Conservation (phyloP, 192 early-diverging fungal species). For the Entrophospora sp. region DNA sequence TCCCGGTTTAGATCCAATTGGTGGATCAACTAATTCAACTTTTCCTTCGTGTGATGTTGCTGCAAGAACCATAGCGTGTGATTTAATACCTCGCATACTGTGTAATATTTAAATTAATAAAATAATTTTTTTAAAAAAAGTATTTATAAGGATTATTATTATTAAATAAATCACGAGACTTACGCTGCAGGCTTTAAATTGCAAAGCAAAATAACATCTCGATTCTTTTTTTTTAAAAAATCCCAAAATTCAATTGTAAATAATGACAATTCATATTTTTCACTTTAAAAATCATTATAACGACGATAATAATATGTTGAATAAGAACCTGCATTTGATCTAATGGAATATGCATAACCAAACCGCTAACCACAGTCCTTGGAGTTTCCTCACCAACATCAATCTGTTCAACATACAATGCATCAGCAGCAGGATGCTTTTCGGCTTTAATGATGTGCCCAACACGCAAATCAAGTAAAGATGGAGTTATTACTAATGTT, state of each 20-base stretch:
- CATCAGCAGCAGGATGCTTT: slow-evolving; percentile 93
- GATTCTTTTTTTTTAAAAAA: too few relatives aligned
- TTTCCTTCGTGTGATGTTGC: slow-evolving; percentile 78
- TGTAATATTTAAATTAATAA: neutral
- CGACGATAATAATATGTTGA: slow-evolving; percentile 52
- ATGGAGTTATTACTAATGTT: slow-evolving; percentile 47
- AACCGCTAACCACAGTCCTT: slow-evolving; percentile 83
- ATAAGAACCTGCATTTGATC: slow-evolving; percentile 74
- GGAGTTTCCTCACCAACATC: slow-evolving; percentile 80
- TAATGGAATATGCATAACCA: slow-evolving; percentile 85
- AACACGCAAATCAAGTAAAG: slow-evolving; percentile 89
- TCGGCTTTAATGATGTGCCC: slow-evolving; percentile 74
- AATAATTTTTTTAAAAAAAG: neutral
- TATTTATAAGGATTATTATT: too few relatives aligned
- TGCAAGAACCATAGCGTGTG: slow-evolving; percentile 90
- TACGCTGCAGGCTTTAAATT: slow-evolving; percentile 87
- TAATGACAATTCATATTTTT: too few relatives aligned
- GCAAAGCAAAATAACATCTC: slow-evolving; percentile 65
- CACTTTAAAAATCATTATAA: slow-evolving; percentile 51
- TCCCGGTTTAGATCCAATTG: slow-evolving; percentile 77
- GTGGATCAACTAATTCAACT: slow-evolving; percentile 88
- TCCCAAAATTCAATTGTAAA: too few relatives aligned
- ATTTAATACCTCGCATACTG: slow-evolving; percentile 88
- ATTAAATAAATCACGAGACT: neutral
- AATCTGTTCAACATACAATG: slow-evolving; percentile 93